phyloP scores from a whole-genome alignment of 2,329 filamentous ascomycete species.

The Trichoderma endophyticum region DNA sequence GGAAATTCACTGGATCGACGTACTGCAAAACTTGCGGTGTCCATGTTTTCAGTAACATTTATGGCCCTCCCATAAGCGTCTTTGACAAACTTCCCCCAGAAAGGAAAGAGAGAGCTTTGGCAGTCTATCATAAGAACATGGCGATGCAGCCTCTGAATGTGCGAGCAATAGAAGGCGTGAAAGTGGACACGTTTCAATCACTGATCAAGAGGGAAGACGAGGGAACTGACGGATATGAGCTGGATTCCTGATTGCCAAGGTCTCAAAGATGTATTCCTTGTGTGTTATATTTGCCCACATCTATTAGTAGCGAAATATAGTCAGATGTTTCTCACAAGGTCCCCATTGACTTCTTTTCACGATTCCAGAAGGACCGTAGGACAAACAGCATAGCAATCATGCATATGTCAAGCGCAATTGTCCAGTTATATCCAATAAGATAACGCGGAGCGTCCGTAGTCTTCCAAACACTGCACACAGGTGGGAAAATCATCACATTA shows the following conservation, averaged over 20 bases:
- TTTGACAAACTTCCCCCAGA: conserved; percentile 29
- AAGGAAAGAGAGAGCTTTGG: conserved; percentile 24
- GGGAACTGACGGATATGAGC: conserved; percentile 28
- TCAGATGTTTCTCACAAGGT: background rate
- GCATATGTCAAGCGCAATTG: conserved; percentile 28
- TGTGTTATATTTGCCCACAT: background rate
- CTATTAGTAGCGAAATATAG: background rate
- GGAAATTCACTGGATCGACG: conserved; percentile 22
- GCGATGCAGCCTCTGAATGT: conserved; percentile 28
- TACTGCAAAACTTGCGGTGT: conserved; percentile 33
- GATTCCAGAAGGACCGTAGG: background rate
- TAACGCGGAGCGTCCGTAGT: conserved; percentile 38
- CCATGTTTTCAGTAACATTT: conserved; percentile 27
- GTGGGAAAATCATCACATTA: no score
- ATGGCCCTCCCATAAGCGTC: conserved; percentile 30
- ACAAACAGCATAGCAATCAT: conserved; percentile 25
- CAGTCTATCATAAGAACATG: conserved; percentile 26
- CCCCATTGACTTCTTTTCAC: background rate
- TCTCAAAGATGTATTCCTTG: accelerated
- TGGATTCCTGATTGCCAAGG: conserved; percentile 1
- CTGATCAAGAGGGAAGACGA: conserved; percentile 23
- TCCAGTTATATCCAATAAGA: conserved; percentile 35
- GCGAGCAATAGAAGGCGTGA: conserved; percentile 25
- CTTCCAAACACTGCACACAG: conserved; percentile 27
- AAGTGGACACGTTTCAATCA: background rate